Conservation (phyloP, 2,329 filamentous ascomycete genomes). For the Fonsecaea nubica region DNA sequence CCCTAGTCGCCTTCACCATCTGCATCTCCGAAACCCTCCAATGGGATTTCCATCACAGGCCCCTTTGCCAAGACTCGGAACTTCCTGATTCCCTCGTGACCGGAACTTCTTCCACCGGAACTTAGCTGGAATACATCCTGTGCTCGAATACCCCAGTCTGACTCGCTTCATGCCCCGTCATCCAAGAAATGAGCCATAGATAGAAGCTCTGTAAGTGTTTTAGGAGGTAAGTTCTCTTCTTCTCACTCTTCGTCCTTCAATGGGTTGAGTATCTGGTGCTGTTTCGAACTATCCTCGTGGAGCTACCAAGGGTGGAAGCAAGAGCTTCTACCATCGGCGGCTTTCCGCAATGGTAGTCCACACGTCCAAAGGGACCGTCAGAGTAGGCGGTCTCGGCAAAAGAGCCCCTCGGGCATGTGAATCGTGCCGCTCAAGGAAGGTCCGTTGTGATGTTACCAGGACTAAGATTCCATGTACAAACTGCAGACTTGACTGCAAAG, state of each 20-base stretch:
- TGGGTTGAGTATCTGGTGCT: neutral
- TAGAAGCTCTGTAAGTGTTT: constrained; percentile 12
- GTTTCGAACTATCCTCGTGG: neutral
- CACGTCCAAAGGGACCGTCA: neutral
- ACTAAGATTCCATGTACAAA: constrained; percentile 83
- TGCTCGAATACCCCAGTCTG: constrained; percentile 1
- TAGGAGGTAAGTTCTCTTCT: neutral
- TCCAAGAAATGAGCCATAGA: constrained; percentile 6
- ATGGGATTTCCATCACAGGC: neutral
- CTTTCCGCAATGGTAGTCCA: constrained; percentile 9
- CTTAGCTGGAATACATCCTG: neutral
- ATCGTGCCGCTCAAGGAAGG: constrained; percentile 85
- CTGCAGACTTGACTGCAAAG: constrained; percentile 66
- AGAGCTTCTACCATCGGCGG: neutral
- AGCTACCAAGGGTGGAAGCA: neutral
- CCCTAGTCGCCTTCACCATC: neutral
- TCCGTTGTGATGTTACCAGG: constrained; percentile 92
- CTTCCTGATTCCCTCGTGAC: neutral
- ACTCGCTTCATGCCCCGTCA: neutral
- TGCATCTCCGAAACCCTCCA: neutral
- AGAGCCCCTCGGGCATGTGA: constrained; percentile 88
- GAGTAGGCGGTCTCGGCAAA: constrained; percentile 65
- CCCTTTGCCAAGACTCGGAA: neutral
- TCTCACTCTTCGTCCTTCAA: neutral
- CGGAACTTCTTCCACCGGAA: constrained; percentile 23